Base-by-base conservation (phyloP, 129 eudicot genomes). In the Pulicaria dysenterica region DNA sequence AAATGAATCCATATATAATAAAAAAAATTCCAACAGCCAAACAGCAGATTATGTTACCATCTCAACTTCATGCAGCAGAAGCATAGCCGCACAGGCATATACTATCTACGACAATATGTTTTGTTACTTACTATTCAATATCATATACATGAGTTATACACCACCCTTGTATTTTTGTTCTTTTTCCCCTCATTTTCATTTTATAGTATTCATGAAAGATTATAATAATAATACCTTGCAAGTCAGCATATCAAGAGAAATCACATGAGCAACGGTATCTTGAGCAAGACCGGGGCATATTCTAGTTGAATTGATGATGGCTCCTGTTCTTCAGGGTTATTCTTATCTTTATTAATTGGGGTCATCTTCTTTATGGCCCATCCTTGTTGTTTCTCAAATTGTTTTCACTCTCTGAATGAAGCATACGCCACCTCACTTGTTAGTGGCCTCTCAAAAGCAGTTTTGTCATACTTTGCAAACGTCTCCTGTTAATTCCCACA, bases 381-480 rank as follows among this genome's bases (percentile, higher is more conserved):
- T 24, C 98, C 91, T 67, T 94, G 98, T 73, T 84, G 89, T 79
- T 76, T 84, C 95, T 94, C 98, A 72, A 94, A 94, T 69, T 94
- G 72, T 74, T 94, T 93, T 71, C n/a, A n/a, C 98, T 87, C 77
- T 94, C 96, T 8, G 95, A 77, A 77, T 90, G 86, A 71, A 94
- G 98, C 98, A 81, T 94, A 94, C 50, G 98, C 98, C 82, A 94
- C 98, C 48, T 96, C 96, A 81, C 96, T 90, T 71, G 98, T 94
- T 54, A 94, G 85, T 47, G 98, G 98, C 72, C 98, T 90, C 86
- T 94, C 98, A 62, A 94, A 94, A 37, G 95, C 95, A 58, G 97
- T 94, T 90, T 87, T 90, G 53, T 90, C 95, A 77, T 90, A 94
- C 76, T 75, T 80, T 0, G 95, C 92, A 81, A 94, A 94, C 19